Conservation (phyloP, 495 filamentous ascomycete genomes). For the Tuber microsphaerosporum region DNA sequence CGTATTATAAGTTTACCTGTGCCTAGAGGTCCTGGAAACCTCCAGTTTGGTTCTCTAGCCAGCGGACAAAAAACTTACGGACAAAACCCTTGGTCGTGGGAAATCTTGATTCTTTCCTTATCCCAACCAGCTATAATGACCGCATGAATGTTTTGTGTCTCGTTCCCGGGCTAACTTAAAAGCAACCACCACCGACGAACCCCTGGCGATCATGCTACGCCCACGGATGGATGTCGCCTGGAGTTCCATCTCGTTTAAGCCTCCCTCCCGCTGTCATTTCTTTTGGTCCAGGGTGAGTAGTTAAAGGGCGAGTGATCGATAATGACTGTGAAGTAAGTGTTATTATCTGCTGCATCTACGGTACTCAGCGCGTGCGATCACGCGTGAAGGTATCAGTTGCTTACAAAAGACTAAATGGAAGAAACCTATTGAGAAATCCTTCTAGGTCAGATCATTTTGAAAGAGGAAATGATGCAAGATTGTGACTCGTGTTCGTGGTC, state of each 20-base stretch:
- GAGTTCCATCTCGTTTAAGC: no score
- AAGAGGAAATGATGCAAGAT: background rate
- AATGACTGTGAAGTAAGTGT: background rate
- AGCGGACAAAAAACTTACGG: no score
- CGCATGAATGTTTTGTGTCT: background rate
- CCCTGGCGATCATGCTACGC: background rate
- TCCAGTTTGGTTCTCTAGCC: no score
- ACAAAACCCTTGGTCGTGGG: background rate
- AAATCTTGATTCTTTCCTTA: background rate
- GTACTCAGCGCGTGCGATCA: background rate
- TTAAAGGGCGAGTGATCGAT: slow-evolving; percentile 1
- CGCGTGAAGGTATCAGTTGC: background rate
- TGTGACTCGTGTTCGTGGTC: background rate
- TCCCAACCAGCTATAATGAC: background rate
- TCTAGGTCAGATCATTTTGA: background rate
- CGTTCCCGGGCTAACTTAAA: background rate
- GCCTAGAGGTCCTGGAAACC: background rate
- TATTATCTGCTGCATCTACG: background rate
- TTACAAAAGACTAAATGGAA: background rate
- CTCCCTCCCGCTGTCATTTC: background rate
- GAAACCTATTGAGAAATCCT: background rate
- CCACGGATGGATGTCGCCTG: background rate
- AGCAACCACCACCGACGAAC: background rate
- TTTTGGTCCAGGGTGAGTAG: background rate
- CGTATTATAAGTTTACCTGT: background rate